Conservation (phyloP, 2,329 filamentous ascomycete species). For the Sordariomycetes sp. region DNA sequence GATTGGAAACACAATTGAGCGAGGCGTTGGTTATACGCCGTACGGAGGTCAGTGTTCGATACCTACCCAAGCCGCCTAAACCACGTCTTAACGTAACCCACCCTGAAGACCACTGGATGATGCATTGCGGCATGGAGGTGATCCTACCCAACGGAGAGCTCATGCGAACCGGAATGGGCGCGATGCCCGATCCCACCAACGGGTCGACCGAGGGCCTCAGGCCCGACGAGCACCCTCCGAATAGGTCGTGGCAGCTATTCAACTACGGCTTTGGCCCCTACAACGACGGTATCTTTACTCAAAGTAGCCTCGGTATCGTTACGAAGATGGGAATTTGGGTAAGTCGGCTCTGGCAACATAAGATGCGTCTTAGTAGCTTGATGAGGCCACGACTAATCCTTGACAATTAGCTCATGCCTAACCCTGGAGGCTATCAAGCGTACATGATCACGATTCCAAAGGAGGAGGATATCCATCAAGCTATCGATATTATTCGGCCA, state of each 20-base stretch:
- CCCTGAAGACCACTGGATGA: conserved; percentile 15
- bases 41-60: not conserved
- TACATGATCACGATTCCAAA: conserved; percentile 24
- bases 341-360: not conserved
- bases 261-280: conserved; percentile 23
- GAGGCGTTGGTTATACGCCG: not conserved
- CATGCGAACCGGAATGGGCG: conserved; percentile 30
- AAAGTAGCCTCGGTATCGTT: conserved; percentile 28
- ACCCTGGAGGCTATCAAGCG: conserved; percentile 17
- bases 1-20: not conserved
- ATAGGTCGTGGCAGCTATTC: conserved; percentile 19
- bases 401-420: conserved; percentile 16
- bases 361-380: not conserved
- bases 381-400: not conserved
- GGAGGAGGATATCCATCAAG: conserved; percentile 18
- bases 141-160: conserved; percentile 30
- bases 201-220: conserved; percentile 11
- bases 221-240: conserved; percentile 13
- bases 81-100: not conserved
- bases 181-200: not conserved
- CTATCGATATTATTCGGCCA: conserved; percentile 21
- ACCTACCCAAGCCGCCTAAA: not conserved
- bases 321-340: conserved; percentile 33
- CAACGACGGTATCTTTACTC: conserved; percentile 32
- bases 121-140: conserved; percentile 27